phyloP scores from a whole-genome alignment of 192 early-diverging fungal species.

The Geranomyces michiganensis region DNA sequence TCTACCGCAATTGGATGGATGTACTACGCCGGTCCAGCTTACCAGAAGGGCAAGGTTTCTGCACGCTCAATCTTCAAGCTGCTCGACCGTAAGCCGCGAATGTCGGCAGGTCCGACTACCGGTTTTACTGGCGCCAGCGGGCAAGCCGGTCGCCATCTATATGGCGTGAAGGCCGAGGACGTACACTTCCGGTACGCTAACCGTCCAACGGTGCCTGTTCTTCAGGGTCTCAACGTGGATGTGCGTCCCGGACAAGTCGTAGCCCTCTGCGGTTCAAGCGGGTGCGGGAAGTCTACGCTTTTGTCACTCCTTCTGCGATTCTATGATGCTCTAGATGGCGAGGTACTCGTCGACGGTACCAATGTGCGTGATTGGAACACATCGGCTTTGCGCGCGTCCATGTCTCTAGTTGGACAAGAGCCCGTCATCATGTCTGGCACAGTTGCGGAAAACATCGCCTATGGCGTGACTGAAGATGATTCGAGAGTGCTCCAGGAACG shows the following conservation, averaged over 20 bases:
- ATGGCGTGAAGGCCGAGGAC: slow-evolving; percentile 26
- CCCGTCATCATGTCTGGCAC: slow-evolving; percentile 70
- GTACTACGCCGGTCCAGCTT: too few species aligned
- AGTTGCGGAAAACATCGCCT: slow-evolving; percentile 46
- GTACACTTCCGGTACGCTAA: slow-evolving; percentile 86
- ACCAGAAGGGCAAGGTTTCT: slow-evolving; percentile 70
- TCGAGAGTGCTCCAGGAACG: slow-evolving; percentile 24
- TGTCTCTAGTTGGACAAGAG: slow-evolving; percentile 78
- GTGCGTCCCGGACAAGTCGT: slow-evolving; percentile 79
- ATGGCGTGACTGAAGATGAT: slow-evolving; percentile 5
- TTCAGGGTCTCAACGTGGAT: slow-evolving; percentile 71
- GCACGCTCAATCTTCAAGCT: slow-evolving; percentile 61
- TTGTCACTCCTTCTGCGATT: slow-evolving; percentile 84
- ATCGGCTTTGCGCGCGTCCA: slow-evolving; percentile 59
- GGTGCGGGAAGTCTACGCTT: slow-evolving; percentile 84
- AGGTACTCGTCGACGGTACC: slow-evolving; percentile 51
- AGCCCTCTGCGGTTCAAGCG: slow-evolving; percentile 88
- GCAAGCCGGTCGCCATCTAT: too few species aligned
- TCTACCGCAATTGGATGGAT: slow-evolving; percentile 55
- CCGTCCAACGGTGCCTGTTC: slow-evolving; percentile 78
- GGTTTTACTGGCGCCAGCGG: too few species aligned
- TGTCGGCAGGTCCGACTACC: slow-evolving; percentile 27
- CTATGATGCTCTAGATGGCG: slow-evolving; percentile 73
- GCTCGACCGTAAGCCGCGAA: slow-evolving; percentile 64
- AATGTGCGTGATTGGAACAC: slow-evolving; percentile 57